Evolutionary conservation across 805 yeast genomes (phyloP).

Genomic region (Candida taoyuanica): DNA sequence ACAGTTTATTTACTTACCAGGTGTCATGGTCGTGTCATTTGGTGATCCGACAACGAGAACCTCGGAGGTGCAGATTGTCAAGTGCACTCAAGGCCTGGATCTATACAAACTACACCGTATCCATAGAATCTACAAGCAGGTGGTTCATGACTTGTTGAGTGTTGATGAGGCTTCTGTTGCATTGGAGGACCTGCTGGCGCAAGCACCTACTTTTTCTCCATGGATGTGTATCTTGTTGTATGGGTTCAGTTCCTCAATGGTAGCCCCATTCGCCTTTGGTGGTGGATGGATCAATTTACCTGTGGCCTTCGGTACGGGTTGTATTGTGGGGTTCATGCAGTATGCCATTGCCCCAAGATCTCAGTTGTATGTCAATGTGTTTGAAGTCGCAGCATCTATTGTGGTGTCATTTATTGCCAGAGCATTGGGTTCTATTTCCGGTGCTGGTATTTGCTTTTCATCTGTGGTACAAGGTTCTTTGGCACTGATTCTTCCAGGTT

Average conservation of each 20-base stretch:
- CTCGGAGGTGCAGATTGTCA: slow-evolving; percentile 84
- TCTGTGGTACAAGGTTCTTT: slow-evolving; percentile 87
- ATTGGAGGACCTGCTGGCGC: slow-evolving; percentile 61
- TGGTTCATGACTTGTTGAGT: slow-evolving; percentile 82
- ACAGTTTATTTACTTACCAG: slow-evolving; percentile 88
- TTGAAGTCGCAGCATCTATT: slow-evolving; percentile 89
- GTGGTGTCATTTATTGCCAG: slow-evolving; percentile 83
- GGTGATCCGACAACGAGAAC: slow-evolving; percentile 95
- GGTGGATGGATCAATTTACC: slow-evolving; percentile 90
- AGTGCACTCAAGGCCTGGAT: slow-evolving; percentile 86
- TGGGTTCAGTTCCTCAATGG: slow-evolving; percentile 75
- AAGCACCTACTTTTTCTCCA: slow-evolving; percentile 60
- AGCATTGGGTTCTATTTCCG: slow-evolving; percentile 78
- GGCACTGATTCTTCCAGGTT: slow-evolving; percentile 91
- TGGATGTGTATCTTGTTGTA: slow-evolving; percentile 77
- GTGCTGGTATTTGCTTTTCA: slow-evolving; percentile 69
- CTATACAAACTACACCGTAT: slow-evolving; percentile 75
- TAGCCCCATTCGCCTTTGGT: slow-evolving; percentile 83
- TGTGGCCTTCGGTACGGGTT: slow-evolving; percentile 72
- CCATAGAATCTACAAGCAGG: slow-evolving; percentile 80
- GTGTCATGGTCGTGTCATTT: slow-evolving; percentile 90
- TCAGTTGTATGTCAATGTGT: slow-evolving; percentile 78
- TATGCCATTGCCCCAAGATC: slow-evolving; percentile 78
- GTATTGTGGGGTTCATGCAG: slow-evolving; percentile 78
- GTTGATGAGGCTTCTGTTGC: slow-evolving; percentile 80